Evolutionary conservation across 2,329 filamentous ascomycete species (phyloP).

Genomic region (Plenodomus biglobosus): DNA sequence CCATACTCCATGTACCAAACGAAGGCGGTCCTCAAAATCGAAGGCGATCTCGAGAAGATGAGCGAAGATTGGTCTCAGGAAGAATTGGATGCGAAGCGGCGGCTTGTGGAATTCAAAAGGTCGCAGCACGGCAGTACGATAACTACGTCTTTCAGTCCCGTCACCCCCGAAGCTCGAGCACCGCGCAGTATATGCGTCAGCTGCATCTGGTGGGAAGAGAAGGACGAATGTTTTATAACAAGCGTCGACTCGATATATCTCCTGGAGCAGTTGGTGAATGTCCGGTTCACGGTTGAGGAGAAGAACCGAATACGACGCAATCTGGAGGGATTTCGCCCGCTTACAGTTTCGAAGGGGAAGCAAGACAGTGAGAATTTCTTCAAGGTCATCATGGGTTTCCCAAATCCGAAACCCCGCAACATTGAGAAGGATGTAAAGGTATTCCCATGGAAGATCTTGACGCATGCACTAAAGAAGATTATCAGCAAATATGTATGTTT

Average conservation of each 20-base stretch:
- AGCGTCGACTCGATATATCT: slow-evolving; percentile 96
- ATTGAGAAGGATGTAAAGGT: slow-evolving; percentile 99
- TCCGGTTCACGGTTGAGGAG: slow-evolving; percentile 91
- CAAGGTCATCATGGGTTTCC: slow-evolving; percentile 98
- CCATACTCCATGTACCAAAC: slow-evolving; percentile 76
- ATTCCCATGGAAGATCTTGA: slow-evolving; percentile 91
- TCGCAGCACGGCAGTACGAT: slow-evolving; percentile 81
- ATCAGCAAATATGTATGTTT: slow-evolving; percentile 87
- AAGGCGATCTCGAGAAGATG: slow-evolving; percentile 84
- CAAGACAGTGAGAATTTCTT: slow-evolving; percentile 94
- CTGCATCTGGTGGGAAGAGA: slow-evolving; percentile 96
- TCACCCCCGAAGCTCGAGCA: slow-evolving; percentile 75
- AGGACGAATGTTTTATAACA: slow-evolving; percentile 86
- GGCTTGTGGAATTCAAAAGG: slow-evolving; percentile 86
- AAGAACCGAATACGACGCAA: slow-evolving; percentile 98
- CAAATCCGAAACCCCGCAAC: slow-evolving; percentile 90
- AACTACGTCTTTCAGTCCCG: slow-evolving; percentile 74
- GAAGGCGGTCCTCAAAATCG: slow-evolving; percentile 82
- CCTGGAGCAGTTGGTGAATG: slow-evolving; percentile 85
- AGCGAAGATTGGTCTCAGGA: slow-evolving; percentile 78
- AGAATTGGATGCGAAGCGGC: slow-evolving; percentile 75
- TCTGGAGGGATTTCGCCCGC: slow-evolving; percentile 86
- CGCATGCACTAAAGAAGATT: slow-evolving; percentile 90
- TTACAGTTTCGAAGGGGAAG: slow-evolving; percentile 92
- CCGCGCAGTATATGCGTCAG: slow-evolving; percentile 91